Evolutionary conservation across 495 filamentous ascomycete genomes (phyloP).

Genomic region (Parathielavia appendiculata): DNA sequence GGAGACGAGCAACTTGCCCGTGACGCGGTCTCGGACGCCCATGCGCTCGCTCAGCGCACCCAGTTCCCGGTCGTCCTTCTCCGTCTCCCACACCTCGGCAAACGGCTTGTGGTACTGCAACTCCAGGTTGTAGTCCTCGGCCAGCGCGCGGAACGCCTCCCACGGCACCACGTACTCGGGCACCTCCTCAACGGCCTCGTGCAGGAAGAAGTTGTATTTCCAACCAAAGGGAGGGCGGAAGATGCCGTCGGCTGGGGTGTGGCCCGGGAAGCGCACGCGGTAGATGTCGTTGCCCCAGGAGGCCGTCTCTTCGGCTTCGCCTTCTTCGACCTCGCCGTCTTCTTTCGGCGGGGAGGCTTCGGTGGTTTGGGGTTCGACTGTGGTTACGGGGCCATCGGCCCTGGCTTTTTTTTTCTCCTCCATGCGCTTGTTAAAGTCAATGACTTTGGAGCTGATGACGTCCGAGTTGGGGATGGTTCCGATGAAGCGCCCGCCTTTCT

Average conservation of each 20-base stretch:
- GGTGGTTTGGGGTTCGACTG: constrained; percentile 18
- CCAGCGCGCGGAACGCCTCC: constrained; percentile 91
- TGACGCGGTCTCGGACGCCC: constrained; percentile 72
- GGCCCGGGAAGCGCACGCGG: constrained; percentile 75
- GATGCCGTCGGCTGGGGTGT: constrained; percentile 69
- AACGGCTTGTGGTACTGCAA: constrained; percentile 88
- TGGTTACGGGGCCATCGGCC: constrained; percentile 1
- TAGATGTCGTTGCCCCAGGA: constrained; percentile 95
- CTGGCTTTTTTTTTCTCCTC: constrained; percentile 49
- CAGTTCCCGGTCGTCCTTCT: constrained; percentile 73
- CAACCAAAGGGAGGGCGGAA: constrained; percentile 95
- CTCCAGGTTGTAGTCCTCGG: constrained; percentile 94
- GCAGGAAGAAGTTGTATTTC: constrained; percentile 93
- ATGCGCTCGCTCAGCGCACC: constrained; percentile 86
- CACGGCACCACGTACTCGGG: constrained; percentile 98
- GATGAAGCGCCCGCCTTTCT: constrained; percentile 90
- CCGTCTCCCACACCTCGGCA: constrained; percentile 81
- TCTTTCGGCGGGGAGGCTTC: constrained; percentile 22
- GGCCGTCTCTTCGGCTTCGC: constrained; percentile 50
- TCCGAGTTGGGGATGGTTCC: constrained; percentile 93
- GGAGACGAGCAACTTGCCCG: constrained; percentile 62
- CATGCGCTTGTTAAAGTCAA: constrained; percentile 52
- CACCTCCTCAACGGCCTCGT: constrained; percentile 92
- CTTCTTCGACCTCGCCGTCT: constrained; percentile 47
- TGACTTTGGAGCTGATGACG: constrained; percentile 64